Evolutionary conservation across 495 filamentous ascomycete species (phyloP).

Genomic region (Astrothelium macrocarpum): DNA sequence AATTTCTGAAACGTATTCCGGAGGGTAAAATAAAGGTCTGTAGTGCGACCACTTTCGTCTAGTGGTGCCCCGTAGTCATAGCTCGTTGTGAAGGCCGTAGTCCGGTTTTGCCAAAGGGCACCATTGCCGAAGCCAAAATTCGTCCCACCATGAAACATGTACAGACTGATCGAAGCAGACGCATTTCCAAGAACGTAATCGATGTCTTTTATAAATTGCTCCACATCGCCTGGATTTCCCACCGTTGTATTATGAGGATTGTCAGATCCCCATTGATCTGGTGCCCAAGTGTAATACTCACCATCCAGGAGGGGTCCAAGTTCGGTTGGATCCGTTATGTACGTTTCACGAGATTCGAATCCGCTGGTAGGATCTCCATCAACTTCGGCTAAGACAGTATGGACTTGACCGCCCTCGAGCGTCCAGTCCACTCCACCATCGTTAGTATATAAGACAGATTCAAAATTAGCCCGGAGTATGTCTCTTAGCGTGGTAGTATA

Average conservation of each 20-base stretch:
- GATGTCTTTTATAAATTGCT: conserved; percentile 28
- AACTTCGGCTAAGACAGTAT: conserved; percentile 35
- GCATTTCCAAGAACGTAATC: conserved; percentile 30
- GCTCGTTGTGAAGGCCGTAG: conserved; percentile 35
- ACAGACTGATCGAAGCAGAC: conserved; percentile 31
- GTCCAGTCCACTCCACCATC: conserved; percentile 36
- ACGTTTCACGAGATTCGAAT: conserved; percentile 32
- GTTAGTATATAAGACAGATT: conserved; percentile 39
- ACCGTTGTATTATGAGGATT: conserved; percentile 10
- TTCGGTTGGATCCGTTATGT: conserved; percentile 33
- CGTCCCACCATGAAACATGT: conserved; percentile 43
- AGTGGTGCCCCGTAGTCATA: conserved; percentile 42
- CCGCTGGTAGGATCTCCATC: conserved; percentile 38
- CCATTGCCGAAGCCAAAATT: conserved; percentile 41
- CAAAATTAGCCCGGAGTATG: conserved; percentile 32
- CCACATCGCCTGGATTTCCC: conserved; percentile 7
- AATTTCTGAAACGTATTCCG: conserved; percentile 32
- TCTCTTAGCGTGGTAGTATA: conserved; percentile 33
- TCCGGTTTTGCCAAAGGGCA: conserved; percentile 33
- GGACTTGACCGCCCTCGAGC: conserved; percentile 35
- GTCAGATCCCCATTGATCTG: conserved; percentile 22
- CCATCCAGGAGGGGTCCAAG: conserved; percentile 38
- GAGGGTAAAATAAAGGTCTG: conserved; percentile 33
- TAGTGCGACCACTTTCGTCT: conserved; percentile 40
- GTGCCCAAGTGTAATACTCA: conserved; percentile 38